Base-by-base conservation (phyloP, 345 rosid species). In the Boechera retrofracta region DNA sequence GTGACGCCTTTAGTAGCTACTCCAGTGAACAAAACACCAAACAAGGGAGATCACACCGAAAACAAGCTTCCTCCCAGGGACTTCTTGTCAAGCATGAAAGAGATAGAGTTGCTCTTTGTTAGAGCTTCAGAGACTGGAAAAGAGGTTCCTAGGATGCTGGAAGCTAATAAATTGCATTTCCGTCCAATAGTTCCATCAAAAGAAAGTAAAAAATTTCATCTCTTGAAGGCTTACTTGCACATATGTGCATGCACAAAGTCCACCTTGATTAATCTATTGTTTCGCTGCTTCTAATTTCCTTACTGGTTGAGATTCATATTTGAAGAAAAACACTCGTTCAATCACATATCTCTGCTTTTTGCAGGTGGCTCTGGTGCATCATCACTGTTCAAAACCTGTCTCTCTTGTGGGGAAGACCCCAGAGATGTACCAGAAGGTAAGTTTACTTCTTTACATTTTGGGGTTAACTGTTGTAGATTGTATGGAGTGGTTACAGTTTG, bases 121-220 rank as follows among this genome's bases (percentile, higher is more conserved):
- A 88, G 84, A 87, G 99, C 97, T 72, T 95, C 98, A 1, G 96
- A 89, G 60, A 86, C 93, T 57, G 99, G 99, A 12, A 89, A 85
- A 85, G 98, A 95, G 80, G 94, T 92, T 80, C 99, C 97, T 42
- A 87, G 94, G 84, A 92, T 95, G 99, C 97, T 95, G 57, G 98
- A 92, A 86, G 99, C 94, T 75, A 89, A 92, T 81, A 95, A 91
- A 61, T 67, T 95, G 81, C 94, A 88, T 85, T 89, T 89, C 73
- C 96, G 92, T 64, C 96, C 96, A 29, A 81, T 91, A 77, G 78
- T 79, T 52, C 67, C 82, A 1, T 85, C 77, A 64, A 87, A 86
- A 85, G 88, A 87, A 73, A 82, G 94, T 91, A 85, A 70, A 45
- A 21, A 73, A 67, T 70, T 41, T 78, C 66, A 57, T 80, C 78